Evolutionary conservation across 345 rosid species (phyloP), one percentile per base, ranked within the genome.

Genomic region (Euphorbia tirucalli): DNA sequence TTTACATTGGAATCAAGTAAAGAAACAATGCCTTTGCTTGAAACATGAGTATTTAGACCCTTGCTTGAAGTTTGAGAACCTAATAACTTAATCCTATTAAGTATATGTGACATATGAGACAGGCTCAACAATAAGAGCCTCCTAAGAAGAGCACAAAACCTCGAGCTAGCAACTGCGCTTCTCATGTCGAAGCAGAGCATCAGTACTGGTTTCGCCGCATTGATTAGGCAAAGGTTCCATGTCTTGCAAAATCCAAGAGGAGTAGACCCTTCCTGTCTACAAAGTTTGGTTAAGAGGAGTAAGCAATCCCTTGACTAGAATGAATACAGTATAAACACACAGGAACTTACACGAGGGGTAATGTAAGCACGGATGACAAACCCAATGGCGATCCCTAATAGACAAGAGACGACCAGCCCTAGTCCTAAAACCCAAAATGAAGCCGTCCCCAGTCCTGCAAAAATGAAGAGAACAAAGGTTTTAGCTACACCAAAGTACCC

Each of bases 141-240:
- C 72, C 74, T 71, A 50, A 77, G 27, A 61, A 90, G 66, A 8
- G 70, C 35, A 56, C 71, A 82, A 30, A 71, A 74, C 0, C 57
- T 35, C 46, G 82, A 80, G 65, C 56, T 87, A 88, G 83, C 83
- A 77, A 81, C 65, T 83, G 24, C 83, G 90, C 75, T 84, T 86
- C 79, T 88, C 83, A 78, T 74, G 87, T 64, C 86, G 85, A 73
- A 91, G 93, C 74, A 85, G 78, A 64, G 73, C 65, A 43, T 87
- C 90, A 1, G 83, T 70, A 77, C 78, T 85, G 72, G 85, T 70
- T 83, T 88, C 87, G 73, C 93, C 87, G 65, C 68, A 78, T 64
- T 78, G 89, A 69, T 87, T 85, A 72, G 87, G 90, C 68, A 87
- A 75, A 61, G 87, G 85, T 80, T 89, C 96, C 89, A 87, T 75